phyloP scores from a whole-genome alignment of 2,329 filamentous ascomycete species.

The Xylariaceae sp. region DNA sequence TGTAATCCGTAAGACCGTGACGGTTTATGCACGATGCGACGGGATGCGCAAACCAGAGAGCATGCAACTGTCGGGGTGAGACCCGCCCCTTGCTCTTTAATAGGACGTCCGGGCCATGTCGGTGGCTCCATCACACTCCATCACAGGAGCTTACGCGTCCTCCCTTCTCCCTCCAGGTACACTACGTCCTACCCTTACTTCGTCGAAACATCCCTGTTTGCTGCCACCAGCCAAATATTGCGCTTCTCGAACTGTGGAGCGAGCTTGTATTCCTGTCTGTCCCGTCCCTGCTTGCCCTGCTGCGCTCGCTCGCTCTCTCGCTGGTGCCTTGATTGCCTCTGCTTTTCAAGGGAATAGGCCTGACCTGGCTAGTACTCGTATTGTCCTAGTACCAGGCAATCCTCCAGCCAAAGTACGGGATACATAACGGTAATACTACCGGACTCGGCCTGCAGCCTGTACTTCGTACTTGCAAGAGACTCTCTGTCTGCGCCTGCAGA shows the following conservation, averaged over 20 bases:
- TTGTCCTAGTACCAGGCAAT: too few relatives aligned
- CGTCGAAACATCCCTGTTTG: conserved; percentile 20
- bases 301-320: neutral
- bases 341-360: too few relatives aligned
- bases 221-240: conserved; percentile 17
- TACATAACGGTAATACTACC: too few relatives aligned
- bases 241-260: conserved; percentile 1
- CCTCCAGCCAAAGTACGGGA: too few relatives aligned
- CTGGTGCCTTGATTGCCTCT: conserved; percentile 1
- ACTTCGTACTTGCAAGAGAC: too few relatives aligned
- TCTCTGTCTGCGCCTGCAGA: too few relatives aligned
- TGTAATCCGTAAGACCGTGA: neutral
- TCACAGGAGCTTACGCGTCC: conserved; percentile 35
- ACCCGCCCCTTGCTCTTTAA: neutral
- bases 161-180: conserved; percentile 31
- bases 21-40: neutral
- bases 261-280: neutral
- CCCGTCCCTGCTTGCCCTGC: neutral
- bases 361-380: too few relatives aligned
- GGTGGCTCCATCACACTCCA: conserved; percentile 12
- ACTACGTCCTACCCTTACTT: conserved; percentile 15
- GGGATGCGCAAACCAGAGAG: neutral
- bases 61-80: neutral
- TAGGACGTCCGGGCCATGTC: neutral
- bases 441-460: too few relatives aligned